These are phyloP conservation scores for Alternaria triticina DNA, from an alignment of 2,329 filamentous ascomycete species.

Conservation along the genomic window DNA sequence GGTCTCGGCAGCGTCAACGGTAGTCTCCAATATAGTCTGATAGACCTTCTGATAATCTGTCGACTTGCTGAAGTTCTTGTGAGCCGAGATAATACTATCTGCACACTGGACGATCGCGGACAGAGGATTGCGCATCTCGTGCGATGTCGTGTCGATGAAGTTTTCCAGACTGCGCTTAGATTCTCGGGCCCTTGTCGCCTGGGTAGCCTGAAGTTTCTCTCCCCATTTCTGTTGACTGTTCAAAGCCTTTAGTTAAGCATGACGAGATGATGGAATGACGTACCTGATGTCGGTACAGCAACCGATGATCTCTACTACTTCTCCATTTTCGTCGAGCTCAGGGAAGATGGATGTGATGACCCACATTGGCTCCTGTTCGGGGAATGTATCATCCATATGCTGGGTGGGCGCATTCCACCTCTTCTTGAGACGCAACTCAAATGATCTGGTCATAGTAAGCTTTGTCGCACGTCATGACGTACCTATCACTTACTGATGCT, in stretches of 20 bases:
- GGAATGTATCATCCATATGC: slow-evolving; percentile 6
- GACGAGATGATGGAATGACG: not conserved
- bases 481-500: slow-evolving; percentile 19
- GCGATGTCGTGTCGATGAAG: slow-evolving; percentile 45
- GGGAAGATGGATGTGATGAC: slow-evolving; percentile 40
- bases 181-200: slow-evolving; percentile 29
- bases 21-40: slow-evolving; percentile 23
- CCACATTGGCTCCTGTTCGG: slow-evolving; percentile 34
- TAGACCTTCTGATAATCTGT: slow-evolving; percentile 15
- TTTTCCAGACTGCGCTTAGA: slow-evolving; percentile 29
- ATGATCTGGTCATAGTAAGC: slow-evolving; percentile 14
- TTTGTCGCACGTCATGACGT: not conserved
- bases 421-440: slow-evolving; percentile 49
- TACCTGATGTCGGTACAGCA: slow-evolving; percentile 46
- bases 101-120: slow-evolving; percentile 53
- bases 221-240: slow-evolving; percentile 43
- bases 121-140: slow-evolving; percentile 55
- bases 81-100: slow-evolving; percentile 37
- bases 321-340: slow-evolving; percentile 26
- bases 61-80: slow-evolving; percentile 9
- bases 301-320: slow-evolving; percentile 42
- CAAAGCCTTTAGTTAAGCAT: not conserved
- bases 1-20: slow-evolving; percentile 48
- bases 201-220: slow-evolving; percentile 38
- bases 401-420: slow-evolving; percentile 38